These are phyloP conservation scores for Ogataea trehalophila DNA, from an alignment of 805 yeast species.

Conservation along the genomic window DNA sequence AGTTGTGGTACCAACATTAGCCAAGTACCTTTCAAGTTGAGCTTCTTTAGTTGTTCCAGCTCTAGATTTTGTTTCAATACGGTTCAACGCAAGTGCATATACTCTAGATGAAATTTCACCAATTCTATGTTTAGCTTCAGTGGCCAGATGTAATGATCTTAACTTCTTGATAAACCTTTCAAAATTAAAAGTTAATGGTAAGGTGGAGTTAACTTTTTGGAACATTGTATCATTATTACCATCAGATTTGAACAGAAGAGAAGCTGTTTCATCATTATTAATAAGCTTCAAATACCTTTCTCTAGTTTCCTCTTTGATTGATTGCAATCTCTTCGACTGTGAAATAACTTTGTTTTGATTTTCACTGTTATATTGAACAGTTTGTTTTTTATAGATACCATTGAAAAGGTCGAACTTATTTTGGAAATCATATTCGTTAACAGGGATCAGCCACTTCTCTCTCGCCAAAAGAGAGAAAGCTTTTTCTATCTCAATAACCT, in stretches of 20 bases:
- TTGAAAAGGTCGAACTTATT: constrained; percentile 28
- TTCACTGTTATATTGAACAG: constrained; percentile 26
- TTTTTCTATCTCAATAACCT: constrained; percentile 28
- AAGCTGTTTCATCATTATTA: constrained; percentile 9
- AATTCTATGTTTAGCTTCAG: constrained; percentile 58
- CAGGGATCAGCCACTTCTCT: constrained; percentile 48
- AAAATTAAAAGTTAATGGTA: constrained; percentile 58
- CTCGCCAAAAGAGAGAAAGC: constrained; percentile 42
- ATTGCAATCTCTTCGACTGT: constrained; percentile 51
- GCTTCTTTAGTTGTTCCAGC: constrained; percentile 17
- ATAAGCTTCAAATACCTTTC: constrained; percentile 19
- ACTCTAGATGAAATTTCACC: constrained; percentile 66
- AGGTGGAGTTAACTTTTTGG: constrained; percentile 41
- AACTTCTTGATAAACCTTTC: constrained; percentile 62
- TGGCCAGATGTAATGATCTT: constrained; percentile 59
- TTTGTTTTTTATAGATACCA: constrained; percentile 37
- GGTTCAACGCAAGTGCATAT: constrained; percentile 51
- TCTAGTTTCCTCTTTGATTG: constrained; percentile 56
- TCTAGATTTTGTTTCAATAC: constrained; percentile 56
- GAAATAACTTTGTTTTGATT: constrained; percentile 32
- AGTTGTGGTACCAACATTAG: constrained; percentile 29
- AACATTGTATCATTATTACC: constrained; percentile 9
- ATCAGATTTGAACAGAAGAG: constrained; percentile 7
- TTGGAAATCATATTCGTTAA: constrained; percentile 31
- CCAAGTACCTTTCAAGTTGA: constrained; percentile 23